Percentiles rank a stretch among this genome's conserved stretches.
Evolutionary conservation across 2,329 filamentous ascomycete genomes (phyloP).

Genomic region (Exserohilum turcica): DNA sequence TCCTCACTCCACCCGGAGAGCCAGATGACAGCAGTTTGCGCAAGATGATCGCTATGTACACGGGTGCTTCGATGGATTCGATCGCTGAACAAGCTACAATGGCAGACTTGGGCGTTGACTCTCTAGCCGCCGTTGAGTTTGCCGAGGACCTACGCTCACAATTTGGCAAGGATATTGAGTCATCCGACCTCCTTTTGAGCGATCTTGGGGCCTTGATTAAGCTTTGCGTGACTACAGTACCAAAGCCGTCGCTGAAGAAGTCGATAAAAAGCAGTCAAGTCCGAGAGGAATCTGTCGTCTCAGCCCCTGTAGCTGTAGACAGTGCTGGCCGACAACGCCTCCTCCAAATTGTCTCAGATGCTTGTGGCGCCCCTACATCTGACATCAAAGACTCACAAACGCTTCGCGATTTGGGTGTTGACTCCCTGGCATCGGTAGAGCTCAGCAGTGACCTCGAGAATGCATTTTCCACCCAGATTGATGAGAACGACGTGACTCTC

Average conservation of each 20-base stretch:
- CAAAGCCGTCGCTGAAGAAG: not conserved
- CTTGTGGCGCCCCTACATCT: not conserved
- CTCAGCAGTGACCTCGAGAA: conserved; percentile 3
- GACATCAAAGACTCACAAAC: conserved; percentile 3
- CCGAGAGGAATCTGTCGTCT: not conserved
- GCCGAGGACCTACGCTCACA: not conserved
- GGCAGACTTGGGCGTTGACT: conserved; percentile 3
- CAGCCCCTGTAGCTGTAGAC: not conserved
- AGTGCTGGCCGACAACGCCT: not conserved
- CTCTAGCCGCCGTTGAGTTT: conserved; percentile 2
- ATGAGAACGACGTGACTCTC: not conserved
- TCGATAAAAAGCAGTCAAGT: not conserved
- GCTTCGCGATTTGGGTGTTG: conserved; percentile 18
- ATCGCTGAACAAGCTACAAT: conserved; percentile 6
- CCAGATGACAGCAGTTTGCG: not conserved
- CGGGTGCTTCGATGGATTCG: conserved; percentile 3
- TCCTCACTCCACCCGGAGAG: not conserved
- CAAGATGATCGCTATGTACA: conserved; percentile 16
- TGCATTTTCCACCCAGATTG: not conserved
- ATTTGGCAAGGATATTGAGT: conserved; percentile 4
- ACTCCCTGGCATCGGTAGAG: conserved; percentile 14
- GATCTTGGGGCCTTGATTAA: not conserved
- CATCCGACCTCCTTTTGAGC: not conserved
- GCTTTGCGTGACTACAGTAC: not conserved
- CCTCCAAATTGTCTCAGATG: not conserved